Evolutionary conservation across 2,329 filamentous ascomycete species (phyloP), one percentile per base, ranked within the genome.

Genomic region (Aspergillus hortae): DNA sequence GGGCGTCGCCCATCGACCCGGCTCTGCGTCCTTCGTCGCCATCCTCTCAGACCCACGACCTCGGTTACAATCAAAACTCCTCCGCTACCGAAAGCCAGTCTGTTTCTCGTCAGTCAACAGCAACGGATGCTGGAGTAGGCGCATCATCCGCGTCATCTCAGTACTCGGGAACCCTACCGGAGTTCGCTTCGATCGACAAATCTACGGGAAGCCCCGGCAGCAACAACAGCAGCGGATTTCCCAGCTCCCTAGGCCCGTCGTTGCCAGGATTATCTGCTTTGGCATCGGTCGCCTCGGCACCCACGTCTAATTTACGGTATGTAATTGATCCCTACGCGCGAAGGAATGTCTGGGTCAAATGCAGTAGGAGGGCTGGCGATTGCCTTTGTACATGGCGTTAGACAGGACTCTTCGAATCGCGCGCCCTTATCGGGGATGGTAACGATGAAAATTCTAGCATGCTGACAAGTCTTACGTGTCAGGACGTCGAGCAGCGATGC

Each of bases 201-300:
- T 56, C 61, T 25, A 56, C 55, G 33, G 46, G 54, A 15, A 60
- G 59, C 55, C 49, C 61, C 45, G 55, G 63, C 27, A 59, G 57
- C 32, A 62, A 55, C 45, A 62, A 59, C 48, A 60, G 57, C 40
- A 61, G 63, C 44, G 58, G 61, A 27, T 68, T 67, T 42, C 61
- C 64, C 19, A 60, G 54, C 48, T 73, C 74, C 46, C 68, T 67
- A 55, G 64, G 63, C 54, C 66, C 68, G 51, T 73, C 78, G 55
- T 71, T 85, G 46, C 83, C 83, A 21, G 81, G 80, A 21, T 68
- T 86, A 48, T 82, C 82, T 47, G 77, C 82, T 36, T 74, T 86
- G 61, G 83, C 83, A 41, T 82, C 80, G 49, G 73, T 84, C 60
- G 80, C 80, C 33, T 76, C 79, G 27, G 77, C 74, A 48, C 74